Percentiles rank a stretch among this genome's conserved stretches.
phyloP scores from a whole-genome alignment of 169 alveolate species.

The Plasmodium relictum region DNA sequence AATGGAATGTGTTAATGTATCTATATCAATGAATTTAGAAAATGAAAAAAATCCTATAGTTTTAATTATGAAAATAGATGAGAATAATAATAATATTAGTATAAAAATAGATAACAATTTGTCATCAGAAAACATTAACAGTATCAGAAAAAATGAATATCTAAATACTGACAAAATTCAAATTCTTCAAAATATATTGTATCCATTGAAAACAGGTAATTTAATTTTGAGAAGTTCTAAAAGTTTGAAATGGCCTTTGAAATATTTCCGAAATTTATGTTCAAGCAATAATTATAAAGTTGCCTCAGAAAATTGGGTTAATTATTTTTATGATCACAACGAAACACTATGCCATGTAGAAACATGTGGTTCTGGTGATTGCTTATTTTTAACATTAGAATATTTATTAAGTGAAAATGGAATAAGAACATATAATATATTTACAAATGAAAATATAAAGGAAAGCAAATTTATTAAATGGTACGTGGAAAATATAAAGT shows the following conservation, averaged over 20 bases:
- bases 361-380: constrained; percentile 47
- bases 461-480: constrained; percentile 39
- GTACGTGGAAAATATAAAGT: constrained; percentile 24
- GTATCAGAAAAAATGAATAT: not conserved
- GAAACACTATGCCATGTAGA: constrained; percentile 66
- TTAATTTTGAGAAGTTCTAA: not conserved
- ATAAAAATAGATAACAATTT: constrained; percentile 11
- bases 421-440: not conserved
- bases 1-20: constrained; percentile 4
- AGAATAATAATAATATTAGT: not conserved
- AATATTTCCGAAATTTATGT: constrained; percentile 37
- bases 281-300: constrained; percentile 11
- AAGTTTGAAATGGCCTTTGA: not conserved
- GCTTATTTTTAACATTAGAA: constrained; percentile 34
- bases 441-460: not conserved
- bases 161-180: not conserved
- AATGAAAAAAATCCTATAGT: not conserved
- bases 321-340: constrained; percentile 33
- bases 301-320: constrained; percentile 55
- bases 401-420: constrained; percentile 27
- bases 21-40: constrained; percentile 2
- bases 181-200: not conserved
- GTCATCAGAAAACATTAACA: not conserved
- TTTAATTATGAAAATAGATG: constrained; percentile 1
- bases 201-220: constrained; percentile 4